Conservation (phyloP, 345 rosid genomes). For the Citrus australasica region DNA sequence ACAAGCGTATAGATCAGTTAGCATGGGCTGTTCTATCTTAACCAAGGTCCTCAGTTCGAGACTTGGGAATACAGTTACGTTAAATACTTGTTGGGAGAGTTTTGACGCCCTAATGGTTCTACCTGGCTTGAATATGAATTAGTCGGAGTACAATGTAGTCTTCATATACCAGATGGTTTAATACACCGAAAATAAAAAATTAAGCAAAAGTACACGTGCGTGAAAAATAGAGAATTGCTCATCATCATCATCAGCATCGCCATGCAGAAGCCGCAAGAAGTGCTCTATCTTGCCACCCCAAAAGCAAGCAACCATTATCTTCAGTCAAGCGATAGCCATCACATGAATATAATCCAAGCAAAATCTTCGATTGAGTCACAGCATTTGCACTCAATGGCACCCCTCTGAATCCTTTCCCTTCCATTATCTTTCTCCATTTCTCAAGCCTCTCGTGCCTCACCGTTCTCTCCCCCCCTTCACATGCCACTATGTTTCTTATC, state of each 20-base stretch:
- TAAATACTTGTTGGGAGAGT: too few relatives aligned
- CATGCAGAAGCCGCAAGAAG: constrained; percentile 68
- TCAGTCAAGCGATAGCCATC: constrained; percentile 71
- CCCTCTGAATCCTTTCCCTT: constrained; percentile 58
- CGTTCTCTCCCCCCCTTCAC: constrained; percentile 56
- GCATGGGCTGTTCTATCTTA: too few relatives aligned
- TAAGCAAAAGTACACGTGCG: neutral
- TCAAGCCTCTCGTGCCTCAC: constrained; percentile 64
- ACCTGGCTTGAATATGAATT: too few relatives aligned
- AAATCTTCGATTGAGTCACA: constrained; percentile 58
- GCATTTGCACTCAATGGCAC: constrained; percentile 60
- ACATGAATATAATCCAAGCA: constrained; percentile 54
- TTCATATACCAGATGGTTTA: too few relatives aligned
- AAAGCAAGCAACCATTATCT: constrained; percentile 66
- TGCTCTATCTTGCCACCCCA: constrained; percentile 69
- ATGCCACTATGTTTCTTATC: constrained; percentile 59
- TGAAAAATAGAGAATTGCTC: neutral
- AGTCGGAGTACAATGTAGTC: fast-evolving
- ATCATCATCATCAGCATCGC: constrained; percentile 34
- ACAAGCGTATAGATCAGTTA: too few relatives aligned
- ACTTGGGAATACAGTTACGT: fast-evolving
- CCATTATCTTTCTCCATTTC: constrained; percentile 67
- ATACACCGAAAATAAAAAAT: too few relatives aligned
- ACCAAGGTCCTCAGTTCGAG: too few relatives aligned
- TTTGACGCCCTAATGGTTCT: too few relatives aligned